Evolutionary conservation across 83 land plant species (phyloP), one percentile per base, ranked within the genome.

Genomic region (Picea abies): DNA sequence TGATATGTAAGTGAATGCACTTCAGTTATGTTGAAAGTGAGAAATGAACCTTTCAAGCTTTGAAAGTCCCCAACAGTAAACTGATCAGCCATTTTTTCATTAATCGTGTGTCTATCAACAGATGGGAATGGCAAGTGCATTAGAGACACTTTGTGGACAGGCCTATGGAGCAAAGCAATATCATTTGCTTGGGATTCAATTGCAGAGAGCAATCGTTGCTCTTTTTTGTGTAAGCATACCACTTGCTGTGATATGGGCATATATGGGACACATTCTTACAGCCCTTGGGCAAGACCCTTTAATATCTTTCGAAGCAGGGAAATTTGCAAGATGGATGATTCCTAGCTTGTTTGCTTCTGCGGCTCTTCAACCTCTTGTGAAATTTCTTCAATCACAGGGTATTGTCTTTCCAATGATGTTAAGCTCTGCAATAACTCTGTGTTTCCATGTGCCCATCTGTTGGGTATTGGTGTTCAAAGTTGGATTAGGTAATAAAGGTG

Each of bases 141-240:
- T 96, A 80, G 99, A 94, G 19, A 96, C 99, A 14, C 80, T 96
- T 22, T 96, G 97, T 73, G 99, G 99, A 2, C 97, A 96, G 73
- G 87, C 99, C 12, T 94, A 82, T 89, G 99, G 99, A 76, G 99
- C 99, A 80, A 86, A 89, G 81, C 92, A 96, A 75, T 89, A 93
- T 78, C 88, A 88, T 58, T 79, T 96, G 90, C 91, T 94, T 52
- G 94, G 97, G 14, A 85, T 94, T 39, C 85, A 93, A 29, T 84
- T 88, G 78, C 99, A 96, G 77, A 87, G 91, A 73, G 97, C 91
- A 0, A 81, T 92, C 81, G 23, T 94, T 12, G 84, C 90, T 26
- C 89, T 94, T 19, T 52, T 67, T 39, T 32, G 87, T 65, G 81
- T 86, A 4, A 84, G 93, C 89, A 84, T 94, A 29, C 95, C 93